phyloP scores from a whole-genome alignment of 805 yeast species.

The Hanseniaspora taiwanica region DNA sequence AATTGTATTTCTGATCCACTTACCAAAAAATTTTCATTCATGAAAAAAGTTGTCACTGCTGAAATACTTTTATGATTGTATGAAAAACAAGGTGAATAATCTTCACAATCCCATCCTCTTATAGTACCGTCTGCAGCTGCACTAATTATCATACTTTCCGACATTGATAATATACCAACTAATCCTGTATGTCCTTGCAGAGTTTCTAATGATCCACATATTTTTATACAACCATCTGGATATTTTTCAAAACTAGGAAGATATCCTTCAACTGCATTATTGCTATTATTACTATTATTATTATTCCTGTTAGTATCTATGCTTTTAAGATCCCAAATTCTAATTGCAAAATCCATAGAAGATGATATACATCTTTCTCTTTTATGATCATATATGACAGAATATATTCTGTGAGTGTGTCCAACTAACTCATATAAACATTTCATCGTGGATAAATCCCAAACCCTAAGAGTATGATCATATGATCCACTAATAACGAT shows the following conservation, averaged over 20 bases:
- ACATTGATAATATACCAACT: slow-evolving; percentile 75
- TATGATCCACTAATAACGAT: slow-evolving; percentile 81
- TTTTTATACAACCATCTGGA: slow-evolving; percentile 7
- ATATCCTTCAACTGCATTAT: too few species aligned
- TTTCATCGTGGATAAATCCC: slow-evolving; percentile 70
- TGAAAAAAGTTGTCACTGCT: slow-evolving; percentile 89
- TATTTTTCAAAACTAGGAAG: too few species aligned
- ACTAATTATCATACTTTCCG: slow-evolving; percentile 65
- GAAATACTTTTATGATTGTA: slow-evolving; percentile 66
- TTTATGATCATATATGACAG: slow-evolving; percentile 69
- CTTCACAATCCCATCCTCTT: slow-evolving; percentile 83
- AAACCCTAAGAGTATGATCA: slow-evolving; percentile 79
- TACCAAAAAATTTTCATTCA: slow-evolving; percentile 69
- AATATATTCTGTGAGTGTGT: slow-evolving; percentile 77
- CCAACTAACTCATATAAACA: slow-evolving; percentile 69
- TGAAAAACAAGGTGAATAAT: slow-evolving; percentile 50
- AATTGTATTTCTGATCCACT: slow-evolving; percentile 84
- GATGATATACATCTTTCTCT: slow-evolving; percentile 80
- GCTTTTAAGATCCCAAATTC: slow-evolving; percentile 56
- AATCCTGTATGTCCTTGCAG: slow-evolving; percentile 81
- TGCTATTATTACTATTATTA: too few species aligned
- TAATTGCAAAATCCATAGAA: slow-evolving; percentile 76
- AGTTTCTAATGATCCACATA: slow-evolving; percentile 33
- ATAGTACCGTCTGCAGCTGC: slow-evolving; percentile 94
- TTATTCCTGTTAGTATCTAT: not conserved